Evolutionary conservation across 805 yeast genomes (phyloP), one percentile per base, ranked within the genome.

Genomic region (Starmerella stigmatis): DNA sequence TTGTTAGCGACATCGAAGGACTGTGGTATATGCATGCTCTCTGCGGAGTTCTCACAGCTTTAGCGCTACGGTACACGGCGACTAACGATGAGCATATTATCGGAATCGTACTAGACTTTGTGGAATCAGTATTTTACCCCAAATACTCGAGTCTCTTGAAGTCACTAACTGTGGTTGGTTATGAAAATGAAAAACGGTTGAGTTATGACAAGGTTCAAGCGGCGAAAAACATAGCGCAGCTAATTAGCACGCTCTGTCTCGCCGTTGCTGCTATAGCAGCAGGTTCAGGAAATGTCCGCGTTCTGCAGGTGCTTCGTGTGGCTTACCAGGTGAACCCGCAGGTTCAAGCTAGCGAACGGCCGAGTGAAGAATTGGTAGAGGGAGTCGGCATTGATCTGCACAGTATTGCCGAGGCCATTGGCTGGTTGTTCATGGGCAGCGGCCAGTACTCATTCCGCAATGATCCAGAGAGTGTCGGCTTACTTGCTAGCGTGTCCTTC

Each of bases 361-460:
- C 38, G 29, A 15, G 16, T 8, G 36, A 22, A 27, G 47, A 34
- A 11, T 25, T 34, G 7, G 38, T 43, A 17, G 34, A 15, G 2
- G 34, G 43, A 9, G 28, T 39, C 7, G 86, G 74, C 60, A 92
- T 94, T 0, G 75, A 77, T 48, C 83, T 75, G 56, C 76, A 82
- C 77, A 83, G 88, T 0, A 69, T 79, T 1, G 85, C 83, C 55
- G 73, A 84, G 68, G 83, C 94, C 0, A 63, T 92, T 30, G 99
- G 99, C 2, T 77, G 89, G 55, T 66, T 89, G 44, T 88, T 89
- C 58, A 61, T 92, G 29, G 96, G 96, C 0, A 92, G 95, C 1
- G 96, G 97, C 0, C 96, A 86, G 60, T 86, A 77, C 61, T 86
- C 94, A 0, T 73, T 92, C 47, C 70, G 75, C 30, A 72, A 63